Evolutionary conservation across 257 asterid species (phyloP).

Genomic region (Salvia splendens): DNA sequence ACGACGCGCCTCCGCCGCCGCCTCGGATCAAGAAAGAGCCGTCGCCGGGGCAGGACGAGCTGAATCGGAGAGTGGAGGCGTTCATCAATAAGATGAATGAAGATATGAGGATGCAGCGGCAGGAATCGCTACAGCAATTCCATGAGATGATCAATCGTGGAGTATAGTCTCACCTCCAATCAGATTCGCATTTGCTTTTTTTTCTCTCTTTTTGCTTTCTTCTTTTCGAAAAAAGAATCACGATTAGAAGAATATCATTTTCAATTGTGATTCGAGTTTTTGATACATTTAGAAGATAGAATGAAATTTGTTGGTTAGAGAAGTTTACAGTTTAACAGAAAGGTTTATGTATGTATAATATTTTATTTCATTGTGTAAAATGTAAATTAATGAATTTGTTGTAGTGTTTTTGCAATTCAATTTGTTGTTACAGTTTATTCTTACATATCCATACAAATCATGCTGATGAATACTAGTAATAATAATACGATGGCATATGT

Average conservation of each 20-base stretch:
- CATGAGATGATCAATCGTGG: conserved; percentile 61
- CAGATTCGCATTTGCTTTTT: neutral
- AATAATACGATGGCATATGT: too few species aligned
- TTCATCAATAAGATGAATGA: conserved; percentile 66
- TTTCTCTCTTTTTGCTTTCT: too few species aligned
- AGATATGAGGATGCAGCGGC: conserved; percentile 71
- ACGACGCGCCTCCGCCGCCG: conserved; percentile 2
- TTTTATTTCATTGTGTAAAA: neutral
- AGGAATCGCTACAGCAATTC: conserved; percentile 58
- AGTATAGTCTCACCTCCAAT: conserved; percentile 15
- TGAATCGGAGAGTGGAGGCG: conserved; percentile 70
- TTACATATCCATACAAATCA: too few species aligned
- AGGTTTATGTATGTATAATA: too few species aligned
- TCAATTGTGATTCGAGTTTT: neutral
- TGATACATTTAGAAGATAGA: too few species aligned
- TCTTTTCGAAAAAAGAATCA: neutral
- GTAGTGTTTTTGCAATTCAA: neutral
- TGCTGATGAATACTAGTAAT: neutral
- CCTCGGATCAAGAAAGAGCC: conserved; percentile 53
- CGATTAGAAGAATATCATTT: neutral
- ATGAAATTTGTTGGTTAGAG: conserved; percentile 4
- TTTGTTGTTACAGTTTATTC: too few species aligned
- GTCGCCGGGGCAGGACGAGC: conserved; percentile 63
- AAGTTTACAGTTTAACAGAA: conserved; percentile 21
- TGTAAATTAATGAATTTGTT: conserved; percentile 13